Evolutionary conservation across 2,329 filamentous ascomycete genomes (phyloP), one percentile per base, ranked within the genome.

Genomic region (Paraphaeosphaeria minitans): DNA sequence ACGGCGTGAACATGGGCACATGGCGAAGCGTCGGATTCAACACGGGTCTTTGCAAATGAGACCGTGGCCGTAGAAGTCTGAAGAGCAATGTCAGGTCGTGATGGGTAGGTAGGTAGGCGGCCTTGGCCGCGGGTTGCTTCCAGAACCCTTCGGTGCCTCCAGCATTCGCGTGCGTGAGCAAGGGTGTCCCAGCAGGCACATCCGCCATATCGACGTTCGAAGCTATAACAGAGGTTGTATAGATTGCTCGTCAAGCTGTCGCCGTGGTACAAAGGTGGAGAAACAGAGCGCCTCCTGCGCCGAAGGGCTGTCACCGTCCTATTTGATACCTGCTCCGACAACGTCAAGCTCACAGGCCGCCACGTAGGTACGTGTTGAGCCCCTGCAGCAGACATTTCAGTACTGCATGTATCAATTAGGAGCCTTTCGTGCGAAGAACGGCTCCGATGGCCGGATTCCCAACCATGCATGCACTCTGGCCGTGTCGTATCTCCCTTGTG

Each of bases 181-280:
- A 53, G 51, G 51, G 35, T 53, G 41, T 39, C 51, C 51, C 31
- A 19, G 51, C 51, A 53, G 41, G 41, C 29, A 37, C 41, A 42
- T 45, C n/a, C 27, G 29, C 39, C 16, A 29, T 31, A 19, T 35
- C 24, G 16, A 29, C n/a, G 12, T 22, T 19, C 19, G 22, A 1
- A n/a, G n/a, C 47, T 19, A 42, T 53, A 42, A 21, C 35, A 24
- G 22, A 42, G 42, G 37, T 33, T 53, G 50, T 53, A 53, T 53
- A 53, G 50, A 43, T 33, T 21, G 50, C 35, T 52, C 50, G 31
- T 31, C 50, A 29, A 37, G 41, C 41, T 45, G 41, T 29, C 10
- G 67, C 68, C 63, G 59, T 60, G 21, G 55, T 58, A 61, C 55
- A 42, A 35, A 59, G 56, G 60, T 58, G 60, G 61, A 51, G 56